Base-by-base conservation (phyloP, 495 filamentous ascomycete species). In the Pseudoneurospora amorphoporcata region DNA sequence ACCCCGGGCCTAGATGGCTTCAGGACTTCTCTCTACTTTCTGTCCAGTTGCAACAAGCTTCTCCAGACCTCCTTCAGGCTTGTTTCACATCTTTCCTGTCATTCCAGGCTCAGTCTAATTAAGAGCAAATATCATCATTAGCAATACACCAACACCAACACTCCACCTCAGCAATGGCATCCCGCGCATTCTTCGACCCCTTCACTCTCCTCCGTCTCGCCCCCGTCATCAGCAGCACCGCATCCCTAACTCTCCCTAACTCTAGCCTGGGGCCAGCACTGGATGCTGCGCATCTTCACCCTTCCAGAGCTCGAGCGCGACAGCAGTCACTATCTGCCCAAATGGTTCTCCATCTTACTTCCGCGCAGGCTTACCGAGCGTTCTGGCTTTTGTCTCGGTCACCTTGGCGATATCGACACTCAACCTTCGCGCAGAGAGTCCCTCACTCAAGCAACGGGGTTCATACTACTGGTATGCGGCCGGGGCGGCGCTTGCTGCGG, bases 211-310 rank as follows among this genome's bases (percentile, higher is more conserved):
- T 72, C 12, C 71, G 71, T 12, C 40, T 72, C 37, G 68, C 71
- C 6, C 71, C 71, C 37, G 12, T 40, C 65, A 72, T 72, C n/a
- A 69, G 61, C 38, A 40, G 61, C 65, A 42, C 71, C 23, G 71
- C 71, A 2, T 41, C 71, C 2, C 12, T 72, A 41, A 69, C 71
- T 29, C 69, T 72, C 71, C 2, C 12, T 72, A 41, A 69, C 71
- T 29, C 69, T 72, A 19, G 61, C 65, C 23, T 68, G 71, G 23
- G 47, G 69, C 35, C 65, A 43, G 39, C 41, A 72, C 38, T 72
- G 71, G 71, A 72, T 72, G 37, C 17, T 69, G 6, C 23, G 69
- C 38, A 41, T 69, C 17, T 69, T 72, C 38, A 58, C 71, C 16
- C 39, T 68, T 19, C n/a, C 53, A 8, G 53, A 68, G 6, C 19